Evolutionary conservation across 2,329 filamentous ascomycete genomes (phyloP).

Genomic region (Talaromyces sp.): DNA sequence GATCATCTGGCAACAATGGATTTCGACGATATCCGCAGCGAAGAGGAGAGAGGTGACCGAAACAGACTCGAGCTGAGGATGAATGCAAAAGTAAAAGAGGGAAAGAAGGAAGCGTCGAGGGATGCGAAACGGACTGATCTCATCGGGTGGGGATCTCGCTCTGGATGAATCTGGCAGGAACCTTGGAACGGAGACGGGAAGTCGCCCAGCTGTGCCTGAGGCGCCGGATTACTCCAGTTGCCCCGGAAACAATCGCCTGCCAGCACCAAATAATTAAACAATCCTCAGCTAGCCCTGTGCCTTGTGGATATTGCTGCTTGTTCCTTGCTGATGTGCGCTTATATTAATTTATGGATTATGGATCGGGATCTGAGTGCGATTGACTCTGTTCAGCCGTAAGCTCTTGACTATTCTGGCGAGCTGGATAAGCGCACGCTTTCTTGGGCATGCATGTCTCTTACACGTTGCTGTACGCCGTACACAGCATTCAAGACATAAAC

Average conservation of each 20-base stretch:
- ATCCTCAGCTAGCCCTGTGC: conserved; percentile 16
- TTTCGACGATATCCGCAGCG: not conserved
- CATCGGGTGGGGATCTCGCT: not conserved
- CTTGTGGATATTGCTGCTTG: not conserved
- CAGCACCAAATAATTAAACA: not conserved
- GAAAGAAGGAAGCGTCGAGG: not conserved
- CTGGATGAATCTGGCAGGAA: not conserved
- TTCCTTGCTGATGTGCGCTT: conserved; percentile 11
- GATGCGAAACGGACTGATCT: not conserved
- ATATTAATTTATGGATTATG: not conserved
- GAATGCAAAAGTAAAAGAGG: not conserved
- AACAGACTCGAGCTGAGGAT: not conserved
- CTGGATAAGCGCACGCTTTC: not conserved
- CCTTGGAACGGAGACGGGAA: conserved; percentile 2
- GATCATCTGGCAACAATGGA: not conserved
- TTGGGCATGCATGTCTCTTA: not conserved
- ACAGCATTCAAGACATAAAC: not conserved
- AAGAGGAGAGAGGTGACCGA: not conserved
- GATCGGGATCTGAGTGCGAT: not conserved
- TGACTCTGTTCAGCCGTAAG: not conserved
- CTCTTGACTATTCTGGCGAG: not conserved
- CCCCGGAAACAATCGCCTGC: conserved; percentile 15
- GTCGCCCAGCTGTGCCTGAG: not conserved
- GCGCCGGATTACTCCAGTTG: conserved; percentile 6
- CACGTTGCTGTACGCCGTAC: not conserved